Base-by-base conservation (phyloP, 371 early-diverging fungal species). In the Quaeritorhiza haematococci region DNA sequence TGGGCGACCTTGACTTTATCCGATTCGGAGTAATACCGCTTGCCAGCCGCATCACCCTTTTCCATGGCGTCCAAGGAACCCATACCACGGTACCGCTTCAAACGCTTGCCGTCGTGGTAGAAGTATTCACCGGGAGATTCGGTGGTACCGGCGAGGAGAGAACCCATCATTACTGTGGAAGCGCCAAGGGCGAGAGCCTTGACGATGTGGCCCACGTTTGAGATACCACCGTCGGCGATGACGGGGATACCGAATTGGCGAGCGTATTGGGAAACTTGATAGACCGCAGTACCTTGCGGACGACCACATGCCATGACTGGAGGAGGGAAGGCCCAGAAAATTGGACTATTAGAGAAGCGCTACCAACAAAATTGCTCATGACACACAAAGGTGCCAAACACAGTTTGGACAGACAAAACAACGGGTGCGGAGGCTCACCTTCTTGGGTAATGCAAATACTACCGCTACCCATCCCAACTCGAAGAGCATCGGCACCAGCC, bases 1-100 rank as follows among this genome's bases (percentile, higher is more conserved):
- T 97, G 97, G n/a, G 97, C 97, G 24, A 97, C 97, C 84, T 97
- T 97, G 80, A 95, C 86, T 55, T 82, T 84, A 81, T 93, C 94
- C 33, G 83, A 82, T 73, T 97, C 97, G 53, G 89, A 88, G 75
- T 90, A 97, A 80, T 97, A 97, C 61, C 97, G 90, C 71, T 93
- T 91, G 28, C 81, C 80, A 21, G 80, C 83, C 4, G 80, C 78
- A 52, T 75, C 74, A 8, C 78, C 78, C 72, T 86, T 86, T 74
- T 88, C 91, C 96, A 96, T 95, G 48, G 96, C 96, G 71, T 94
- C 95, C 46, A 96, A 79, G 29, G 92, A 91, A 32, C 96, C 96
- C 96, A 96, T 96, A 66, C 96, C 96, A 64, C 96, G 93, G 81
- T 94, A 96, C 76, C 88, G 90, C 83, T 96, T 96, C 63, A 97